Percentiles rank a stretch among this genome's conserved stretches.
Conservation (phyloP, 2,329 filamentous ascomycete genomes). For the Emergomyces orientalis region DNA sequence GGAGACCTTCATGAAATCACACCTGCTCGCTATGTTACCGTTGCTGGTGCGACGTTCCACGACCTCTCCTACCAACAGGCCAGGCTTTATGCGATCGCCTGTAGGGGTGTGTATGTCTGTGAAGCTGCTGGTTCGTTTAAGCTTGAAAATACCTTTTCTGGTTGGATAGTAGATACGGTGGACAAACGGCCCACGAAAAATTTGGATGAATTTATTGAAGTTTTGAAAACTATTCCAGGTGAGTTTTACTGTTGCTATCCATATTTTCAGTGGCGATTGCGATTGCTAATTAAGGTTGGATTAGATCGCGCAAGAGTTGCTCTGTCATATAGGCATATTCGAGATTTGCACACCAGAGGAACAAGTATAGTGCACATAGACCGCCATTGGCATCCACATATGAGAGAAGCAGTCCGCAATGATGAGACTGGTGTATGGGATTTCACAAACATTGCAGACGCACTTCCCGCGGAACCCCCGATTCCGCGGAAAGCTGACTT, state of each 20-base stretch:
- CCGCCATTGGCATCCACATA: slow-evolving; percentile 90
- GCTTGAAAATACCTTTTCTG: slow-evolving; percentile 80
- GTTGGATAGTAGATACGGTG: slow-evolving; percentile 87
- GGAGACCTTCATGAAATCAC: slow-evolving; percentile 91
- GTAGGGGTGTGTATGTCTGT: slow-evolving; percentile 87
- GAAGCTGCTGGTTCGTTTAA: slow-evolving; percentile 92
- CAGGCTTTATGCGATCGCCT: slow-evolving; percentile 85
- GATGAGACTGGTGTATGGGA: slow-evolving; percentile 89
- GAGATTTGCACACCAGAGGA: slow-evolving; percentile 88
- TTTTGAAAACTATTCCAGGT: slow-evolving; percentile 79
- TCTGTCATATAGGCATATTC: slow-evolving; percentile 88
- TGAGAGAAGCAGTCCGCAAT: slow-evolving; percentile 85
- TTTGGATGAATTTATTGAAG: slow-evolving; percentile 78
- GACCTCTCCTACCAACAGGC: slow-evolving; percentile 95
- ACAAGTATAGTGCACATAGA: slow-evolving; percentile 89
- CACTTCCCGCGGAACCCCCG: slow-evolving; percentile 64
- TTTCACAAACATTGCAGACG: slow-evolving; percentile 73
- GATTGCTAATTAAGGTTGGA: not conserved
- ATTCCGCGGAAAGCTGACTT: slow-evolving; percentile 75
- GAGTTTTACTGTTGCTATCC: slow-evolving; percentile 24
- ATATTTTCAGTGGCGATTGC: slow-evolving; percentile 1
- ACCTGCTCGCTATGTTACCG: slow-evolving; percentile 88
- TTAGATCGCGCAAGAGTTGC: slow-evolving; percentile 68
- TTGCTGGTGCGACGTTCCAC: slow-evolving; percentile 91
- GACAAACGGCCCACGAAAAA: slow-evolving; percentile 88